Evolutionary conservation across 495 filamentous ascomycete species (phyloP), one percentile per base, ranked within the genome.

Genomic region (Xylaria nigripes): DNA sequence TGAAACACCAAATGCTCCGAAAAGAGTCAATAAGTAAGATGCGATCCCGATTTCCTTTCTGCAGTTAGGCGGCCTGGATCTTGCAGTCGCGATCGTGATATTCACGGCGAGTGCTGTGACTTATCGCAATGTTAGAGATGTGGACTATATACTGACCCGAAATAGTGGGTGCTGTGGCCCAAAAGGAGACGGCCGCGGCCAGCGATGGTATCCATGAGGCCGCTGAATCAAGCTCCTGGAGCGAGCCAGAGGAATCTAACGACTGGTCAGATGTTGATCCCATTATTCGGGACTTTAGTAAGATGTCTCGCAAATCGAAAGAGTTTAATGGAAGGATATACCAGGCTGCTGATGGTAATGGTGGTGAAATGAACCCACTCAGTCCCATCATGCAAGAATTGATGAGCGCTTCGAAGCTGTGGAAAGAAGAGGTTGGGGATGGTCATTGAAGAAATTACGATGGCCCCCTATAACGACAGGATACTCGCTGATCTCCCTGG

Each of bases 251-350:
- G 2, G 43, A 54, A 18, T n/a, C 51, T 16, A 22, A 32, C 19
- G 51, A 46, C 30, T 54, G 44, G 45, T 13, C 44, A n/a, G 45
- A 43, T 34, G 22, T 54, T 19, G 45, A 44, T 27, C 45, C 51
- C 13, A 44, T 47, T 30, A 54, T 54, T 22, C 24, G 34, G 36
- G 44, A 54, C 10, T 18, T 54, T 34, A 22, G 44, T 18, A 24
- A 9, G 8, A 36, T 54, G 43, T 43, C 51, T 47, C 51, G 24
- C 24, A 54, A 48, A 42, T 54, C 24, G 24, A 24, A 38, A 24
- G 51, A 48, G 21, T 18, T 40, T 40, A n/a, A 3, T 16, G n/a
- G 3, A 19, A 40, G 4, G 36, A 18, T 41, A n/a, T 44, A 16
- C 7, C 18, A 42, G 30, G 44, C 23, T n/a, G 15, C 2, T 7